Evolutionary conservation across 75 land plant species (phyloP).

Genomic region (Picea sitchensis): DNA sequence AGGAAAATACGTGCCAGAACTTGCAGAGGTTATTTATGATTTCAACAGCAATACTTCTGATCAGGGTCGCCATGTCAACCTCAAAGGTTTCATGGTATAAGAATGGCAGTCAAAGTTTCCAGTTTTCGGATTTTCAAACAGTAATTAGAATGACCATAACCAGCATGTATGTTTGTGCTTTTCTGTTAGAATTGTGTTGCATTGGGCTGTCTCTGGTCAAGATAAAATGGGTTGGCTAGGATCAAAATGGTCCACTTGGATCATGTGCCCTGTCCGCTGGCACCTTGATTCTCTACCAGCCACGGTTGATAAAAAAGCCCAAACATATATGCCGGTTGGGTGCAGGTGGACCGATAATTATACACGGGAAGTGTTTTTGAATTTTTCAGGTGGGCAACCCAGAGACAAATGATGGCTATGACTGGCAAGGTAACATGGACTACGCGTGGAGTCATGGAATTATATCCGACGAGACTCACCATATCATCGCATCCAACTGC

Average conservation of each 20-base stretch:
- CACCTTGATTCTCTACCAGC: background rate
- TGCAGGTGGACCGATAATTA: background rate
- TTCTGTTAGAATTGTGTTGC: too few relatives aligned
- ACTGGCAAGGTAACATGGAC: constrained; percentile 52
- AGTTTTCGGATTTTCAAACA: too few relatives aligned
- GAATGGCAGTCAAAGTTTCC: too few relatives aligned
- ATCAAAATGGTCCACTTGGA: too few relatives aligned
- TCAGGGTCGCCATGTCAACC: constrained; percentile 25
- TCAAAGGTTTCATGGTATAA: constrained; percentile 72
- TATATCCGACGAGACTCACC: constrained; percentile 51
- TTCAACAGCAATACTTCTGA: constrained; percentile 26
- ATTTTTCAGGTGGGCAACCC: constrained; percentile 56
- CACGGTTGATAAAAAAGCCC: background rate
- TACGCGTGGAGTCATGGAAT: constrained; percentile 70
- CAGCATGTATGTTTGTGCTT: too few relatives aligned
- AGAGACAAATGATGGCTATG: constrained; percentile 35
- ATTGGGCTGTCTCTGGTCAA: too few relatives aligned
- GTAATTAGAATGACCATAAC: too few relatives aligned
- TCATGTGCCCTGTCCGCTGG: background rate
- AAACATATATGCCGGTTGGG: background rate
- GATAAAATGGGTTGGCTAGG: too few relatives aligned
- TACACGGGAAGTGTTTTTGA: background rate
- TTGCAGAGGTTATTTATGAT: constrained; percentile 55
- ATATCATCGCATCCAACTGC: constrained; percentile 30
- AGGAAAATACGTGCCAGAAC: constrained; percentile 67